A percentile compares a stretch with the other conserved stretches of the same genome.
Evolutionary conservation across 768 basidiomycete genomes (phyloP).

Genomic region (Multifurca ochricompacta): DNA sequence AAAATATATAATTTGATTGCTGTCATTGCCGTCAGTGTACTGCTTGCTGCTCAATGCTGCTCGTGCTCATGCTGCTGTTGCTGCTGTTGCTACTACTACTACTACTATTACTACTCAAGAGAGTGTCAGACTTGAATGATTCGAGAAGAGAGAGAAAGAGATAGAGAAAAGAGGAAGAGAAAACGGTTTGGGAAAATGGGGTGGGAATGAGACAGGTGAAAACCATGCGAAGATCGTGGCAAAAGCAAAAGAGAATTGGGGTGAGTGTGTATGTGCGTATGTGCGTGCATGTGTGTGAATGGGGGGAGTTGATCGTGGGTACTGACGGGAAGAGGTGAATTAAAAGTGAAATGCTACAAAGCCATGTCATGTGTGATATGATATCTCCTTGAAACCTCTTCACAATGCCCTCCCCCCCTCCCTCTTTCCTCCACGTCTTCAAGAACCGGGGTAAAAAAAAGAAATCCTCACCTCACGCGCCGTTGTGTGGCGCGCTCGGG

Average conservation of each 20-base stretch:
- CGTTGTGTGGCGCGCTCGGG: conserved; percentile 21
- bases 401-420: not conserved
- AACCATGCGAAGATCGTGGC: not conserved
- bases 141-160: not conserved
- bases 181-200: not conserved
- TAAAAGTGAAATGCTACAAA: conserved; percentile 6
- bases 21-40: conserved; percentile 9
- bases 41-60: too few relatives aligned
- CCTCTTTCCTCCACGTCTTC: too few relatives aligned
- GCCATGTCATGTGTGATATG: conserved; percentile 7
- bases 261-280: too few relatives aligned
- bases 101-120: conserved; percentile 9
- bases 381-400: not conserved
- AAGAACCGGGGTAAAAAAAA: too few relatives aligned
- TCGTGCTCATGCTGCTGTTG: too few relatives aligned
- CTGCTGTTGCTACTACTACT: conserved; percentile 2
- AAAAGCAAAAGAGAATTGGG: not conserved
- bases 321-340: not conserved
- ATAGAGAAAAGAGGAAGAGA: not conserved
- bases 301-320: not conserved
- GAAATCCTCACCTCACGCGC: conserved; percentile 5
- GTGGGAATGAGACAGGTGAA: too few relatives aligned
- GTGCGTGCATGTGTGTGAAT: too few relatives aligned
- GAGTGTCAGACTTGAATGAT: conserved; percentile 2
- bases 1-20: conserved; percentile 15